Percentiles rank a stretch among this genome's conserved stretches.
These are phyloP conservation scores for Chrysanthemum lavandulifolium DNA, from an alignment of 129 eudicot species.

Conservation along the genomic window DNA sequence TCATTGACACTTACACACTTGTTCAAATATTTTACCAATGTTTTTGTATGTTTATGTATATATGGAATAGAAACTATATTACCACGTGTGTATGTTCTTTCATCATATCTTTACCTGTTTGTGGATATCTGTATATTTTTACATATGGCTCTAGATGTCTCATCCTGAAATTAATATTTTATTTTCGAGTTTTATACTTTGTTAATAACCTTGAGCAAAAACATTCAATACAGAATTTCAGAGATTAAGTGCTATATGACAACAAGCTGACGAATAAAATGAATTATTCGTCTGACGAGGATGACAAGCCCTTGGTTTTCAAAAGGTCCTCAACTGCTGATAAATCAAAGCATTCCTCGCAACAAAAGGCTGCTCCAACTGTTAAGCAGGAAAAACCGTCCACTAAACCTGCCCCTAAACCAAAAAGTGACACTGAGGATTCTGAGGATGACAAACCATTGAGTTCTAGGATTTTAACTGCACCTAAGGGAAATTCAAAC, in stretches of 20 bases:
- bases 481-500: slow-evolving; percentile 41
- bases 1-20: no score
- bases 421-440: slow-evolving; percentile 50
- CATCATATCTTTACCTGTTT: no score
- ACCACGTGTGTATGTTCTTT: no score
- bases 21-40: no score
- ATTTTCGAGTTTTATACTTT: no score
- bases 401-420: slow-evolving; percentile 30
- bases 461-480: slow-evolving; percentile 44
- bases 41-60: no score
- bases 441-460: slow-evolving; percentile 84
- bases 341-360: slow-evolving; percentile 35
- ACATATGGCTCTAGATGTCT: no score
- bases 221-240: neutral
- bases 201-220: no score
- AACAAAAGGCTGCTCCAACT: slow-evolving; percentile 23
- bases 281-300: slow-evolving; percentile 54
- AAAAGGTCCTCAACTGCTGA: slow-evolving; percentile 49
- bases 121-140: no score
- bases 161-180: no score
- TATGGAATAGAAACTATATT: no score
- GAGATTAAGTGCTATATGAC: slow-evolving; percentile 33
- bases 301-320: slow-evolving; percentile 74
- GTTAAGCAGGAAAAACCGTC: slow-evolving; percentile 26
- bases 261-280: slow-evolving; percentile 29